Evolutionary conservation across 192 early-diverging fungal genomes (phyloP).

Genomic region (Backusella australiensis): DNA sequence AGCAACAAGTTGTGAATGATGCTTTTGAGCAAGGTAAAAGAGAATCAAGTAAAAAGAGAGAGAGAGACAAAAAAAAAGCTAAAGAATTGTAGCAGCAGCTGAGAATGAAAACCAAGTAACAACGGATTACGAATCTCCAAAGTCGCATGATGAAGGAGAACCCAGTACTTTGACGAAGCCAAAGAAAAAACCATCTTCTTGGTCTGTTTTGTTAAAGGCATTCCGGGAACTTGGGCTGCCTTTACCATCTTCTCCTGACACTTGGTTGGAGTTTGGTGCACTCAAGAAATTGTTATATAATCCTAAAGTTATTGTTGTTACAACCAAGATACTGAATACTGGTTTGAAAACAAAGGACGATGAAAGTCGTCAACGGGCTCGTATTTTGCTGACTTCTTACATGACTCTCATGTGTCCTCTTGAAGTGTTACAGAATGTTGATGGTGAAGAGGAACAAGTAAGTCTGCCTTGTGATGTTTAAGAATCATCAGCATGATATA

Average conservation of each 20-base stretch:
- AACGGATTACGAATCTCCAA: neutral
- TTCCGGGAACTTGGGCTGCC: slow-evolving; percentile 15
- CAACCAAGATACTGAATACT: slow-evolving; percentile 36
- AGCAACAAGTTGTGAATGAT: neutral
- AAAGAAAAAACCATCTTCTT: slow-evolving; percentile 4
- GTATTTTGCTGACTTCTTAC: slow-evolving; percentile 71
- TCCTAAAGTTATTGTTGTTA: slow-evolving; percentile 36
- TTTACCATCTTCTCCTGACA: neutral
- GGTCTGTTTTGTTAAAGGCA: slow-evolving; percentile 9
- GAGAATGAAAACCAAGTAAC: neutral
- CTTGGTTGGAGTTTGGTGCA: slow-evolving; percentile 28
- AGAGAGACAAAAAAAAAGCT: neutral
- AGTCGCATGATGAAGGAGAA: neutral
- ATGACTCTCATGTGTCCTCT: slow-evolving; percentile 66
- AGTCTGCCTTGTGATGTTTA: slow-evolving; percentile 3
- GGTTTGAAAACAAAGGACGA: slow-evolving; percentile 33
- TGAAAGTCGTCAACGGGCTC: slow-evolving; percentile 43
- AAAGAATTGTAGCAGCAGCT: neutral
- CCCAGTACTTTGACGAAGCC: neutral
- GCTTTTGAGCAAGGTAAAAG: neutral
- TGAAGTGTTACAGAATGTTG: slow-evolving; percentile 54
- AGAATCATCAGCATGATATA: neutral
- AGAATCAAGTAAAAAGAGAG: neutral
- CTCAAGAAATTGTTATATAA: slow-evolving; percentile 31
- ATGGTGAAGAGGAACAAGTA: slow-evolving; percentile 55